phyloP scores from a whole-genome alignment of 2,329 filamentous ascomycete genomes.

The Camptophora hylomeconis region DNA sequence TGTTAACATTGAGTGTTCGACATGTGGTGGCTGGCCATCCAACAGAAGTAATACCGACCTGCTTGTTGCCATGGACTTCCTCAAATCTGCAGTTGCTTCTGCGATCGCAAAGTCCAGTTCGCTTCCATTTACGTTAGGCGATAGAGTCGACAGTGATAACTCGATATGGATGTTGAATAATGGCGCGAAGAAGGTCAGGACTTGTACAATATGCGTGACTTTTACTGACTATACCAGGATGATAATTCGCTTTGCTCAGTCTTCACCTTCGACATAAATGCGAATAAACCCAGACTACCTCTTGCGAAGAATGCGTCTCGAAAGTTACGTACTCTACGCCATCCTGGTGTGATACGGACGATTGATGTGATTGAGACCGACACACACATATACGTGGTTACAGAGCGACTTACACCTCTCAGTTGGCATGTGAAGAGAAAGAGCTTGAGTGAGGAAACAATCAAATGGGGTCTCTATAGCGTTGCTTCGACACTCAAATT shows the following conservation, averaged over 20 bases:
- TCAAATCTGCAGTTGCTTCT: slow-evolving; percentile 94
- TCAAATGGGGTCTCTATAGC: slow-evolving; percentile 89
- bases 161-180: slow-evolving; percentile 97
- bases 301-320: slow-evolving; percentile 88
- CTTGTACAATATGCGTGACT: too few relatives aligned
- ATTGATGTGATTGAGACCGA: slow-evolving; percentile 95
- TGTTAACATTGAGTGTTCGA: too few relatives aligned
- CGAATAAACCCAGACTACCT: slow-evolving; percentile 68
- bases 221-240: too few relatives aligned
- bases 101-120: slow-evolving; percentile 90
- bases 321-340: slow-evolving; percentile 82
- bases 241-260: slow-evolving; percentile 91
- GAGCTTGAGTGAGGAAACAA: slow-evolving; percentile 77
- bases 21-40: too few relatives aligned
- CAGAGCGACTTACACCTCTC: slow-evolving; percentile 74
- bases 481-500: slow-evolving; percentile 89
- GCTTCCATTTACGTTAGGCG: slow-evolving; percentile 85
- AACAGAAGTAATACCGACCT: too few relatives aligned
- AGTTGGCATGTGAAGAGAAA: slow-evolving; percentile 83
- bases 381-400: slow-evolving; percentile 89
- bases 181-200: slow-evolving; percentile 75
- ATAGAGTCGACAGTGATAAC: slow-evolving; percentile 80
- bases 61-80: slow-evolving; percentile 98
- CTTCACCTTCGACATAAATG: slow-evolving; percentile 81
- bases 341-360: slow-evolving; percentile 89